These are phyloP conservation scores for Kazachstania kunashirensis DNA, from an alignment of 805 yeast genomes.

Conservation along the genomic window DNA sequence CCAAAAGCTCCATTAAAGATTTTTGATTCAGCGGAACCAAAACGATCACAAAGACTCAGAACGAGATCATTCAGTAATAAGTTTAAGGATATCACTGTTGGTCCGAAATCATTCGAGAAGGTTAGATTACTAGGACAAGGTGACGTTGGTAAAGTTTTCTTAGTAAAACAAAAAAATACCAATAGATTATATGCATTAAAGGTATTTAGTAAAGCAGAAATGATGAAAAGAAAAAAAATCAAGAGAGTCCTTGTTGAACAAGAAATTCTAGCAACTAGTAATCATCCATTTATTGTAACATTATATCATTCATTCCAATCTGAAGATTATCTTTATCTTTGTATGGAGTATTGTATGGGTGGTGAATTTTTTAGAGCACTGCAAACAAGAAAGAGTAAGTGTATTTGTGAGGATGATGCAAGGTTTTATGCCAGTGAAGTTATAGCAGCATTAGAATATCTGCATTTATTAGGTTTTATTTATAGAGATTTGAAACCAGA, in stretches of 20 bases:
- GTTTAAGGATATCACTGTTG: constrained; percentile 68
- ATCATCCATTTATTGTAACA: constrained; percentile 95
- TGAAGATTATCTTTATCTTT: constrained; percentile 78
- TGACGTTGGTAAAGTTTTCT: constrained; percentile 93
- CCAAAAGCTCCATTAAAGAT: constrained; percentile 3
- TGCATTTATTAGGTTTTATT: constrained; percentile 94
- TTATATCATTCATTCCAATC: constrained; percentile 94
- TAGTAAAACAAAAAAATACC: constrained; percentile 73
- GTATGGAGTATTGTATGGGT: constrained; percentile 99
- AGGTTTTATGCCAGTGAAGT: constrained; percentile 94
- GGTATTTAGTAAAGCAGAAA: constrained; percentile 78
- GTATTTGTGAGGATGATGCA: constrained; percentile 82
- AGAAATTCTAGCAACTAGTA: constrained; percentile 87
- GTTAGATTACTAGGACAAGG: constrained; percentile 90
- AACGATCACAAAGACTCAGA: constrained; percentile 30
- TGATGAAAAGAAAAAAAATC: constrained; percentile 90
- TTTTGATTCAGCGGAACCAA: constrained; percentile 17
- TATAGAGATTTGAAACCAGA: constrained; percentile 96
- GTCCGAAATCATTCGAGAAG: constrained; percentile 82
- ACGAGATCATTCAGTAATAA: constrained; percentile 54
- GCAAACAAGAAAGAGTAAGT: constrained; percentile 80
- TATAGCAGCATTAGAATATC: constrained; percentile 89
- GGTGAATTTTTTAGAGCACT: constrained; percentile 96
- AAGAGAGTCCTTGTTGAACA: constrained; percentile 94
- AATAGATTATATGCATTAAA: constrained; percentile 85